A percentile compares a stretch with the other conserved stretches of the same genome.
phyloP scores from a whole-genome alignment of 805 yeast species.

The Metahyphopichia silvanorum region DNA sequence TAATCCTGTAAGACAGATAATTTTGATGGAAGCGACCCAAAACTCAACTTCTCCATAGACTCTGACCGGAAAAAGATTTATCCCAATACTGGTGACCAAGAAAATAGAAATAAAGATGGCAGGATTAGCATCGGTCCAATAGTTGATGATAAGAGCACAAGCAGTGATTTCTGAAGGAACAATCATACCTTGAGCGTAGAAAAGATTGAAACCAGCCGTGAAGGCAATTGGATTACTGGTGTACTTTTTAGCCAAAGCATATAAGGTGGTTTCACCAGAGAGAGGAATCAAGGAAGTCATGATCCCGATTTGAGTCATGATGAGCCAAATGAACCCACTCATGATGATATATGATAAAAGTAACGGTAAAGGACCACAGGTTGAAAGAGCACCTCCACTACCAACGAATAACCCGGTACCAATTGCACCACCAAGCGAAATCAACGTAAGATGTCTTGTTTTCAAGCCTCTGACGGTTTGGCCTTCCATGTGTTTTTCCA shows the following conservation, averaged over 20 bases:
- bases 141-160: slow-evolving; percentile 15
- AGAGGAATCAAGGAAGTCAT: slow-evolving; percentile 16
- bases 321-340: slow-evolving; percentile 13
- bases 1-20: slow-evolving; percentile 14
- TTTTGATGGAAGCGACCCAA: slow-evolving; percentile 16
- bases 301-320: slow-evolving; percentile 15
- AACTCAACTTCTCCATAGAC: slow-evolving; percentile 20
- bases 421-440: slow-evolving; percentile 1
- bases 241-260: slow-evolving; percentile 7
- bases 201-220: slow-evolving; percentile 17
- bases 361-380: slow-evolving; percentile 18
- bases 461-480: slow-evolving; percentile 1
- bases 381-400: slow-evolving; percentile 20
- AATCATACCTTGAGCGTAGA: slow-evolving; percentile 16
- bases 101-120: slow-evolving; percentile 46
- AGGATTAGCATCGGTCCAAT: slow-evolving; percentile 33
- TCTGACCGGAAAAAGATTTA: slow-evolving; percentile 15
- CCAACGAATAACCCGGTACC: slow-evolving; percentile 21
- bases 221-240: slow-evolving; percentile 12
- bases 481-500: background rate
- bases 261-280: slow-evolving; percentile 14
- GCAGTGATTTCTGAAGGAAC: slow-evolving; percentile 22
- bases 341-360: slow-evolving; percentile 16
- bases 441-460: slow-evolving; percentile 1
- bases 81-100: slow-evolving; percentile 14